phyloP scores from a whole-genome alignment of 1,284 basidiomycete genomes.

The Ustilago bromivora region DNA sequence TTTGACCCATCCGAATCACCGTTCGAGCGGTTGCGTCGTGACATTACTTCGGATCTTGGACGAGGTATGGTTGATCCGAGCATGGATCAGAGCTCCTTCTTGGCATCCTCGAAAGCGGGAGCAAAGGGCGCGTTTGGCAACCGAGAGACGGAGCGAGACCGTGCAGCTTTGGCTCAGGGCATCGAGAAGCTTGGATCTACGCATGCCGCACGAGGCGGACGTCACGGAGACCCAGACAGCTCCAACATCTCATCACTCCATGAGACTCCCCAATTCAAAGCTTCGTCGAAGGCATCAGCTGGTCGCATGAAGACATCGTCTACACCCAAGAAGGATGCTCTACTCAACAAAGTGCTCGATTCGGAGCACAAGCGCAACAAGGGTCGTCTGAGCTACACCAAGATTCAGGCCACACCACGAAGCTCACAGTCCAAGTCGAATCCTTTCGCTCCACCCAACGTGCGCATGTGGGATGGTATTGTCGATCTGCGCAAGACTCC shows the following conservation, averaged over 20 bases:
- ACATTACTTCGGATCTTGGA: constrained; percentile 42
- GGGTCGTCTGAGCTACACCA: constrained; percentile 45
- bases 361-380: constrained; percentile 56
- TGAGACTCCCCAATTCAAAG: constrained; percentile 38
- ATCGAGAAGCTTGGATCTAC: constrained; percentile 37
- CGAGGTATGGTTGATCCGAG: constrained; percentile 23
- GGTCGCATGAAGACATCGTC: constrained; percentile 49
- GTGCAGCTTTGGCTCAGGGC: constrained; percentile 39
- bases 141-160: constrained; percentile 28
- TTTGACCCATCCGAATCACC: constrained; percentile 76
- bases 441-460: constrained; percentile 57
- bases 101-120: constrained; percentile 15
- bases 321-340: constrained; percentile 49
- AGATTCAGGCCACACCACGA: constrained; percentile 53
- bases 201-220: constrained; percentile 19
- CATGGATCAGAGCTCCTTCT: constrained; percentile 36
- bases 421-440: constrained; percentile 52
- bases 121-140: constrained; percentile 5
- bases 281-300: constrained; percentile 10
- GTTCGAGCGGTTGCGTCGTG: constrained; percentile 75
- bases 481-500: constrained; percentile 79
- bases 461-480: constrained; percentile 77
- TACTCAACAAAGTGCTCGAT: constrained; percentile 57
- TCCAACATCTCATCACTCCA: constrained; percentile 39
- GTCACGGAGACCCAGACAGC: constrained; percentile 29